A percentile compares a stretch with the other conserved stretches of the same genome.
These are phyloP conservation scores for Mucor ambiguus DNA, from an alignment of 371 early-diverging fungal genomes.

Conservation along the genomic window DNA sequence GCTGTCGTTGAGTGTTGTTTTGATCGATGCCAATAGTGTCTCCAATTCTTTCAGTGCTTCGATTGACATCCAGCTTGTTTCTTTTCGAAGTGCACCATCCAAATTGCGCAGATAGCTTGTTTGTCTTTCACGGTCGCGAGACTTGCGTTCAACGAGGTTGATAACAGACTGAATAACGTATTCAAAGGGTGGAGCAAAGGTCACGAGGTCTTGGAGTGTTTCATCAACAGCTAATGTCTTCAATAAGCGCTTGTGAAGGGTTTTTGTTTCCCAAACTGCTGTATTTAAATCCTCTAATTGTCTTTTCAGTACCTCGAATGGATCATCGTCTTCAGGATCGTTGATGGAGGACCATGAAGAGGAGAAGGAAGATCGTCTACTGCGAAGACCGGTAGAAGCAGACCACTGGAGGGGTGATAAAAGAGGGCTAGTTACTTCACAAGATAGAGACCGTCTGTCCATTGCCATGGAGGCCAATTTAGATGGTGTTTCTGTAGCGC, in stretches of 20 bases:
- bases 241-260: constrained; percentile 48
- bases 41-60: constrained; percentile 46
- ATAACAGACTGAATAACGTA: constrained; percentile 48
- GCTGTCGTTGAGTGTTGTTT: constrained; percentile 39
- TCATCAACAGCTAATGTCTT: constrained; percentile 47
- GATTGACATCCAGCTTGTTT: constrained; percentile 37
- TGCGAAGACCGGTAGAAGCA: constrained; percentile 37
- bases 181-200: constrained; percentile 50
- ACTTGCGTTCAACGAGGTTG: constrained; percentile 42
- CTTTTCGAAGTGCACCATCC: constrained; percentile 44
- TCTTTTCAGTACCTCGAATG: constrained; percentile 51
- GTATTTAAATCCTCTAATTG: constrained; percentile 53
- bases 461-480: constrained; percentile 43
- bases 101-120: constrained; percentile 40
- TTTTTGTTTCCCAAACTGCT: constrained; percentile 55
- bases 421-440: constrained; percentile 24
- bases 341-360: constrained; percentile 45
- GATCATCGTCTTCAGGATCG: constrained; percentile 49
- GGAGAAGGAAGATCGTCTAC: constrained; percentile 46
- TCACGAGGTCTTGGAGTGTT: constrained; percentile 34
- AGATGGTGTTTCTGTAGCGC: constrained; percentile 11
- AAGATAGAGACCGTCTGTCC: constrained; percentile 25
- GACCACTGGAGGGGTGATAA: constrained; percentile 40
- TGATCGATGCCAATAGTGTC: constrained; percentile 32
- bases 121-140: constrained; percentile 54